Base-by-base conservation (phyloP, 257 asterid genomes). In the Solanum corneliomulleri region DNA sequence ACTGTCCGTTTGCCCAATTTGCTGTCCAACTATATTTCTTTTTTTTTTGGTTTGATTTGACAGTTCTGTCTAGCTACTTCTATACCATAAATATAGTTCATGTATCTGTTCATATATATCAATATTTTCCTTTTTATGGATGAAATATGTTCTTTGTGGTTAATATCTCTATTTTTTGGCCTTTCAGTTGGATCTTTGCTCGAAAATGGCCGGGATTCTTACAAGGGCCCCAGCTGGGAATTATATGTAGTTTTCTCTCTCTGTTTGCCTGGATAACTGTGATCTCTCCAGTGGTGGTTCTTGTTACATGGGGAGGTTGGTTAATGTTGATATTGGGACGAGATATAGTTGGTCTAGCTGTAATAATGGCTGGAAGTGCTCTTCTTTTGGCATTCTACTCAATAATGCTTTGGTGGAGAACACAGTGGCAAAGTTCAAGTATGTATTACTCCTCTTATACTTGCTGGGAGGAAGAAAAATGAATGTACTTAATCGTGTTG, bases 381-480 rank as follows among this genome's bases (percentile, higher is more conserved):
- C 94, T 97, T 66, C 95, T 97, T 62, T 89, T 97, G 92, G 98
- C 99, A 41, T 97, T 97, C 93, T 97, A 97, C 86, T 93, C 99
- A 4, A 92, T 97, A 84, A 97, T 97, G 99, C 98, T 97, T 88
- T 97, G 99, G 99, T 97, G 99, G 99, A 96, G 99, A 91, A 97
- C 99, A 75, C 99, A 96, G 84, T 97, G 99, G 99, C 99, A 97
- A 93, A 97, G 99, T 94, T 97, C 99, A 92, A 97, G 99, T 97
- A 94, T 69, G 99, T 91, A 86, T 78, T 39, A 56, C 49, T n/a
- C 42, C 25, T 47, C 87, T 52, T 23, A 47, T 47, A 47, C 83
- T 70, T 71, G 33, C 70, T 35, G 16, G 68, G 83, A 81, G 69
- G 85, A 81, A 52, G 45, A 49, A 49, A 49, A 27, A 47, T 29